phyloP scores from a whole-genome alignment of 208 protist genomes.

The Leishmania arabica region DNA sequence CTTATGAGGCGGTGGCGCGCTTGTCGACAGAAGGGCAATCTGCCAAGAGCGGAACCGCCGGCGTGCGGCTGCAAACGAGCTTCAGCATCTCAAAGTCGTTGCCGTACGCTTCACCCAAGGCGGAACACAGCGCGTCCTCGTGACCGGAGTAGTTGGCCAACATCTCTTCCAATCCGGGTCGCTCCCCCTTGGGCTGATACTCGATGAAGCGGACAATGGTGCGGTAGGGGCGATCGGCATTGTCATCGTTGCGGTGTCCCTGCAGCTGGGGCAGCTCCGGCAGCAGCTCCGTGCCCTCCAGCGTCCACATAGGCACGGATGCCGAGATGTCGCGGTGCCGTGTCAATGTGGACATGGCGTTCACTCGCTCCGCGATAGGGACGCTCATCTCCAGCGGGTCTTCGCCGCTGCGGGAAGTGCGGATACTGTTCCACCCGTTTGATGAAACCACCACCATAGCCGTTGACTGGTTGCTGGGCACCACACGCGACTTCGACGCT shows the following conservation, averaged over 20 bases:
- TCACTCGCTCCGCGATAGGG: conserved; percentile 25
- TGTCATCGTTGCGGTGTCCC: conserved; percentile 36
- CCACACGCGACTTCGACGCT: not conserved
- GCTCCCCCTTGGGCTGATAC: conserved; percentile 47
- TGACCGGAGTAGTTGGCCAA: conserved; percentile 61
- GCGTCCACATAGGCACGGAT: not conserved
- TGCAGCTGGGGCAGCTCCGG: conserved; percentile 68
- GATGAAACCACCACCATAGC: conserved; percentile 4
- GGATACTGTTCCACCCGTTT: conserved; percentile 30
- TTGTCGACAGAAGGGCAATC: not conserved
- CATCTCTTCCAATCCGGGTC: conserved; percentile 49
- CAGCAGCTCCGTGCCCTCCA: conserved; percentile 81
- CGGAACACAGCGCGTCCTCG: conserved; percentile 69
- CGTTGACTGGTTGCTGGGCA: not conserved
- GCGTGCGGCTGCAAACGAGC: not conserved
- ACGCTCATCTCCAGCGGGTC: conserved; percentile 33
- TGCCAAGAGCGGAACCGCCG: conserved; percentile 17
- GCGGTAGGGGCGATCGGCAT: conserved; percentile 44
- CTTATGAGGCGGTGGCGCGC: conserved; percentile 6
- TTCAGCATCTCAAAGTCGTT: conserved; percentile 63
- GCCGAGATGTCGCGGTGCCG: conserved; percentile 2
- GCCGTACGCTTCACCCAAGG: conserved; percentile 59
- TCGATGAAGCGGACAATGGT: conserved; percentile 77
- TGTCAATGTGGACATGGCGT: not conserved
- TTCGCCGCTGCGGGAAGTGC: conserved; percentile 21